Percentiles rank a stretch among this genome's conserved stretches.
Conservation (phyloP, 139 green algal genomes). For the Ostreobium quekettii region DNA sequence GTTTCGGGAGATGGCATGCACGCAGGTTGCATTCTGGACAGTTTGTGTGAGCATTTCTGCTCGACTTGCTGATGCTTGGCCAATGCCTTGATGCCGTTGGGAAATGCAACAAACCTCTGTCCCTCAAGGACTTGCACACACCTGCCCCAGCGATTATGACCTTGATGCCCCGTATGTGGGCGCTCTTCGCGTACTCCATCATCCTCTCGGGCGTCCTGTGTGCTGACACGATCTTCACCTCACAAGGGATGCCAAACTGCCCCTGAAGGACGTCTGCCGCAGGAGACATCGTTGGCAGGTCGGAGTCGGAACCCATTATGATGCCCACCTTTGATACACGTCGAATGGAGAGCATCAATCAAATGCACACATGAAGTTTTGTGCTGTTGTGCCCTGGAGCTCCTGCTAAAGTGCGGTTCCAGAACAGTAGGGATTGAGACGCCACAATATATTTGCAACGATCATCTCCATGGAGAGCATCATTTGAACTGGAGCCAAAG, state of each 20-base stretch:
- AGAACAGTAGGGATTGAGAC: too few species aligned
- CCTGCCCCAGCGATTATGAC: conserved; percentile 93
- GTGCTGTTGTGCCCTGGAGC: neutral
- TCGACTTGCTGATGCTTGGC: too few species aligned
- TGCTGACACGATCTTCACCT: conserved; percentile 88
- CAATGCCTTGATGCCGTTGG: too few species aligned
- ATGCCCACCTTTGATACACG: conserved; percentile 84
- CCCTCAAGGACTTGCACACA: conserved; percentile 14
- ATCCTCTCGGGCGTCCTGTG: conserved; percentile 92
- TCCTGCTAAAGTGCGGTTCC: neutral
- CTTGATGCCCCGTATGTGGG: conserved; percentile 57
- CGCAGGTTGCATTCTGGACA: too few species aligned
- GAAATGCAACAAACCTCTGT: too few species aligned
- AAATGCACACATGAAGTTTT: neutral
- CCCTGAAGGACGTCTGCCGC: conserved; percentile 63
- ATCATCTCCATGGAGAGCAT: too few species aligned
- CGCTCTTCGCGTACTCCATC: conserved; percentile 80
- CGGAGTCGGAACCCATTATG: conserved; percentile 97
- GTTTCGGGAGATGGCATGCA: too few species aligned
- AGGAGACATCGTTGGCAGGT: conserved; percentile 86
- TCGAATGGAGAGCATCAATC: too few species aligned
- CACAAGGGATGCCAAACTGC: conserved; percentile 64
- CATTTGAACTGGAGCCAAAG: too few species aligned
- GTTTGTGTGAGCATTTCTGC: too few species aligned
- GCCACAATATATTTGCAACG: too few species aligned